Evolutionary conservation across 345 rosid species (phyloP).

Genomic region (Garcia nutans): DNA sequence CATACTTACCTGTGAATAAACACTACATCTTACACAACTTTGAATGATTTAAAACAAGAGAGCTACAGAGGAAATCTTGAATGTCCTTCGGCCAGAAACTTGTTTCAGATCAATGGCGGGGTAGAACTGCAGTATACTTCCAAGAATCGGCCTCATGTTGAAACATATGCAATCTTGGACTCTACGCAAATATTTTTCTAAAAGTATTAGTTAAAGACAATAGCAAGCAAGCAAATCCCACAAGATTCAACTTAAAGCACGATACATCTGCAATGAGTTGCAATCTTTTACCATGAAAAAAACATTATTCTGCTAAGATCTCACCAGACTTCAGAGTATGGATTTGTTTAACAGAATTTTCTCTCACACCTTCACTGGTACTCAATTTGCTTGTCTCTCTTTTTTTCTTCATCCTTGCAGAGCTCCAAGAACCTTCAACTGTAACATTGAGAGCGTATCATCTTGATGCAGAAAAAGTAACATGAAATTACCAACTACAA

Average conservation of each 20-base stretch:
- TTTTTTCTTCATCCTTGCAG: slow-evolving; percentile 48
- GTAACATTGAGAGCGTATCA: not conserved
- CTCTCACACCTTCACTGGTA: slow-evolving; percentile 20
- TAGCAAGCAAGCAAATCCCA: not conserved
- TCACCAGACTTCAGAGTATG: slow-evolving; percentile 38
- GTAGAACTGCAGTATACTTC: not conserved
- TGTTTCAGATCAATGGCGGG: not conserved
- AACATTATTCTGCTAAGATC: slow-evolving; percentile 11
- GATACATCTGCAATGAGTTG: not conserved
- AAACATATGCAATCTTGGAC: slow-evolving; percentile 22
- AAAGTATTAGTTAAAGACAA: not conserved
- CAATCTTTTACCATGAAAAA: not conserved
- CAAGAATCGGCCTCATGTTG: slow-evolving; percentile 12
- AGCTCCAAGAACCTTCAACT: slow-evolving; percentile 79
- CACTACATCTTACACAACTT: not conserved
- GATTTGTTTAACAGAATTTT: slow-evolving; percentile 24
- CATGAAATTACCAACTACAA: too few relatives aligned
- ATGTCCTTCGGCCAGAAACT: not conserved
- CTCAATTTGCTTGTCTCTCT: slow-evolving; percentile 37
- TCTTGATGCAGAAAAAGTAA: too few relatives aligned
- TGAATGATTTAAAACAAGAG: not conserved
- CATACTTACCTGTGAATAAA: not conserved
- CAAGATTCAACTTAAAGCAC: not conserved
- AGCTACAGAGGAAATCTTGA: not conserved
- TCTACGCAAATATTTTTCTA: slow-evolving; percentile 27